Percentiles rank a stretch among this genome's conserved stretches.
phyloP scores from a whole-genome alignment of 208 protist genomes.

The Trypanosoma mega region DNA sequence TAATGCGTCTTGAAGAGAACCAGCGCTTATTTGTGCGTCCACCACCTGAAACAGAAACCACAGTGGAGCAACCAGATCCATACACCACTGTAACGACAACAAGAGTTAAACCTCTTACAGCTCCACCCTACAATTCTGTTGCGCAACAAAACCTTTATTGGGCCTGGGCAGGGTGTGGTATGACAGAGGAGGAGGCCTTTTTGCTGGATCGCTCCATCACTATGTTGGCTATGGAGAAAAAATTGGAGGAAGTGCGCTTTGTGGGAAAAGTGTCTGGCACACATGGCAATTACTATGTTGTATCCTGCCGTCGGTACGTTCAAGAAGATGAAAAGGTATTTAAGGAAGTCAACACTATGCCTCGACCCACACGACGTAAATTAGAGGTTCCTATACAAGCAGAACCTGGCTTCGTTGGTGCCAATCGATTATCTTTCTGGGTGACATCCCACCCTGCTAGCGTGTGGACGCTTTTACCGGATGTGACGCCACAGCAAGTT shows the following conservation, averaged over 20 bases:
- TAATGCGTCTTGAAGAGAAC: conserved; percentile 71
- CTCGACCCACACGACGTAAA: conserved; percentile 81
- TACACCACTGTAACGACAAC: conserved; percentile 92
- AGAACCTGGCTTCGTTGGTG: conserved; percentile 82
- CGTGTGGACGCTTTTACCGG: conserved; percentile 83
- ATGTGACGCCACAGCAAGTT: conserved; percentile 95
- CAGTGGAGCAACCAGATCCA: conserved; percentile 87
- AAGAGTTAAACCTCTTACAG: conserved; percentile 71
- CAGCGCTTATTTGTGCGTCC: conserved; percentile 72
- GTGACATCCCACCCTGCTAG: conserved; percentile 74
- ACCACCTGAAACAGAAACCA: conserved; percentile 75
- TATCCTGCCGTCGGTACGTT: conserved; percentile 78
- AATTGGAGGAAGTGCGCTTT: conserved; percentile 85
- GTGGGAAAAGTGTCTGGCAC: conserved; percentile 91
- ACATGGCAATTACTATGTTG: conserved; percentile 77
- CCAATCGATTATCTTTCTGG: conserved; percentile 92
- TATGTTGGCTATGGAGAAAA: conserved; percentile 84
- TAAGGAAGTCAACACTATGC: conserved; percentile 89
- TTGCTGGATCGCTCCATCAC: conserved; percentile 89
- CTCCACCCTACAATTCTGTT: conserved; percentile 73
- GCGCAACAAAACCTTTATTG: conserved; percentile 78
- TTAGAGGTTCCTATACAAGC: conserved; percentile 75
- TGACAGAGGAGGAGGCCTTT: conserved; percentile 84
- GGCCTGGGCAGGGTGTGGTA: conserved; percentile 64
- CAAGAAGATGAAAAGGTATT: conserved; percentile 73